Percentiles rank a stretch among this genome's conserved stretches.
Evolutionary conservation across 768 basidiomycete genomes (phyloP).

Genomic region (Tricholoma flavovirens): DNA sequence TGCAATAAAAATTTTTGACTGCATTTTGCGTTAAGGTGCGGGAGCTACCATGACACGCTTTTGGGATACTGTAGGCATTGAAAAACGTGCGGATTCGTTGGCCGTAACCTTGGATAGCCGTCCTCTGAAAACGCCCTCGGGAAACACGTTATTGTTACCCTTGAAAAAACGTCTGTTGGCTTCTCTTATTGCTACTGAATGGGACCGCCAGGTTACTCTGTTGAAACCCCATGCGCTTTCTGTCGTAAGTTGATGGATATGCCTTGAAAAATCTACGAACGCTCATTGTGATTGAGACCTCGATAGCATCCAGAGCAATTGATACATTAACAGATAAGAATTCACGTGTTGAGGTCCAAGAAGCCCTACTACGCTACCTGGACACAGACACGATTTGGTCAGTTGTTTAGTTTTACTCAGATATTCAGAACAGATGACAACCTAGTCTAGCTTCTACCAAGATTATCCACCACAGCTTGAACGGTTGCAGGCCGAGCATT

Average conservation of each 20-base stretch:
- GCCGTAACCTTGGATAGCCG: conserved; percentile 77
- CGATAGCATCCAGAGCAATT: conserved; percentile 82
- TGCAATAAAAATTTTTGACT: neutral
- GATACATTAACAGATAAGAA: conserved; percentile 62
- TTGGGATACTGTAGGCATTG: conserved; percentile 89
- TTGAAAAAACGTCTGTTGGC: conserved; percentile 66
- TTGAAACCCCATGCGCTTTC: conserved; percentile 90
- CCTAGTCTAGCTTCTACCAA: conserved; percentile 65
- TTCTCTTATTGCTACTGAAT: conserved; percentile 86
- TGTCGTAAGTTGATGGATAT: conserved; percentile 48
- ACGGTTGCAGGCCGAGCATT: conserved; percentile 71
- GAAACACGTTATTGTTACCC: conserved; percentile 72
- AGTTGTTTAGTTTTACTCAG: conserved; percentile 9
- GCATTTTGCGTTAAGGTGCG: conserved; percentile 51
- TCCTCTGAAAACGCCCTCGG: conserved; percentile 82
- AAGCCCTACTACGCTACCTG: conserved; percentile 73
- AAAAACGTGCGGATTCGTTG: conserved; percentile 45
- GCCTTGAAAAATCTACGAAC: neutral
- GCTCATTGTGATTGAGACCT: conserved; percentile 55
- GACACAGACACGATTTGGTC: conserved; percentile 95
- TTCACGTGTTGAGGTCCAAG: conserved; percentile 56
- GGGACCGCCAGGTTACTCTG: conserved; percentile 87
- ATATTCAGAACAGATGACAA: neutral
- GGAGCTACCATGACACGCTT: conserved; percentile 85
- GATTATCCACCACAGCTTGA: conserved; percentile 72